Evolutionary conservation across 805 yeast species (phyloP).

Genomic region (Komagataella pseudopastoris): DNA sequence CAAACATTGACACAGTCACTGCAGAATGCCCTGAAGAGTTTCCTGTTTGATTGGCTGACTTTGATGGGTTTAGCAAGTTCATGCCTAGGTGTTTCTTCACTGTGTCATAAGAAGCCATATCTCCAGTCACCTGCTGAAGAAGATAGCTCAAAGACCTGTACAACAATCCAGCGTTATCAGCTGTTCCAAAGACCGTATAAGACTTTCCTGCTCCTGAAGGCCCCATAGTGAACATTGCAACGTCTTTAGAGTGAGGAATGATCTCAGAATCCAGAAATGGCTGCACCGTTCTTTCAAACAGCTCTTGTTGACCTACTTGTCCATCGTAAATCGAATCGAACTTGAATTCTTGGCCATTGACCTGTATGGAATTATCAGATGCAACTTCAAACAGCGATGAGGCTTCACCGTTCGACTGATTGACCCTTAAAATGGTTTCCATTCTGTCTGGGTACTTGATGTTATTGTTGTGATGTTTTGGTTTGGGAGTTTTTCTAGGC

Average conservation of each 20-base stretch:
- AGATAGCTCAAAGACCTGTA: not conserved
- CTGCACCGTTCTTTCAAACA: constrained; percentile 20
- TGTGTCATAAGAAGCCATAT: not conserved
- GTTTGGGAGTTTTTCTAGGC: not conserved
- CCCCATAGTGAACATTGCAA: constrained; percentile 33
- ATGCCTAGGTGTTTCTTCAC: constrained; percentile 1
- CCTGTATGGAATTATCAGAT: constrained; percentile 2
- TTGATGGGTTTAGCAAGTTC: not conserved
- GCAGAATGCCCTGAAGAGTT: constrained; percentile 12
- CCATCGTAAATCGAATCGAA: constrained; percentile 16
- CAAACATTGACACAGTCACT: constrained; percentile 37
- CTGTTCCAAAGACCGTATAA: constrained; percentile 20
- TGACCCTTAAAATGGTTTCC: not conserved
- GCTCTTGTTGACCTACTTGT: constrained; percentile 17
- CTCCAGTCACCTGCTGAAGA: not conserved
- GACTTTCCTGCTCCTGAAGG: constrained; percentile 41
- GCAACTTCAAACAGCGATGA: constrained; percentile 13
- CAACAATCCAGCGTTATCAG: not conserved
- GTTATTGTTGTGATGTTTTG: not conserved
- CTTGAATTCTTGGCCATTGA: not conserved
- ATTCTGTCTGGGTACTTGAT: not conserved
- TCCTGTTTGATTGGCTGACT: not conserved
- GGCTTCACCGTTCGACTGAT: not conserved
- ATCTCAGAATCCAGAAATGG: constrained; percentile 18
- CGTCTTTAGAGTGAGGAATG: constrained; percentile 21